Base-by-base conservation (phyloP, 2,329 filamentous ascomycete species). In the Bipolaris victoriae region DNA sequence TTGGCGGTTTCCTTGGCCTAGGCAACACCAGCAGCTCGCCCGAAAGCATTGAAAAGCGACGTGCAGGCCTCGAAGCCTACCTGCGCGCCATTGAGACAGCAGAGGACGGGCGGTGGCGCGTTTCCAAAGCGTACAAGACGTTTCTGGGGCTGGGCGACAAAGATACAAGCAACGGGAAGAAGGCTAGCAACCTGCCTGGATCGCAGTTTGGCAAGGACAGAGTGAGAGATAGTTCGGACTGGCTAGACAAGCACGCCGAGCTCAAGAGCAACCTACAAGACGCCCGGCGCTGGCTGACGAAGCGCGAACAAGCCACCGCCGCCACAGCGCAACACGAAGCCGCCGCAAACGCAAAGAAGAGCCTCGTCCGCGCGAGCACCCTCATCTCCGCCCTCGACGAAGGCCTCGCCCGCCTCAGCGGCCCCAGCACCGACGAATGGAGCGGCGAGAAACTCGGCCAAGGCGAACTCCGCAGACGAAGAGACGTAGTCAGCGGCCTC, bases 191-290 rank as follows among this genome's bases (percentile, higher is more conserved):
- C 1, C 58, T 69, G 16, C 65, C 72, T 56, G 78, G 45, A 53
- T 68, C 60, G 76, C 79, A 33, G 77, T 74, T 74, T 45, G 72
- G 70, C 24, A 71, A 69, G 46, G 74, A 76, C 70, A 57, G 69
- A 18, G 69, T 87, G 87, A 1, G 83, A 24, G 72, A 75, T 43
- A 65, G 64, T 37, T 62, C 84, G 3, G 87, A 88, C 1, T 95
- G 91, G 91, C 77, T 94, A 24, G 90, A 94, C 70, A 81, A 91
- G 53, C 88, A 92, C 70, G 79, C 85, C 24, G 89, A 92, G 69
- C 82, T 93, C 77, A 93, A 92, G 77, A 80, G 81, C 15, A 83
- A 85, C 62, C 81, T 95, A 29, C 88, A 90, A 69, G 85, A 89
- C 62, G 88, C 88, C 7, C 77, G 88, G 16, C 79, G 86, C 60